Conservation (phyloP, 495 filamentous ascomycete species). For the Penicillium ucsense region DNA sequence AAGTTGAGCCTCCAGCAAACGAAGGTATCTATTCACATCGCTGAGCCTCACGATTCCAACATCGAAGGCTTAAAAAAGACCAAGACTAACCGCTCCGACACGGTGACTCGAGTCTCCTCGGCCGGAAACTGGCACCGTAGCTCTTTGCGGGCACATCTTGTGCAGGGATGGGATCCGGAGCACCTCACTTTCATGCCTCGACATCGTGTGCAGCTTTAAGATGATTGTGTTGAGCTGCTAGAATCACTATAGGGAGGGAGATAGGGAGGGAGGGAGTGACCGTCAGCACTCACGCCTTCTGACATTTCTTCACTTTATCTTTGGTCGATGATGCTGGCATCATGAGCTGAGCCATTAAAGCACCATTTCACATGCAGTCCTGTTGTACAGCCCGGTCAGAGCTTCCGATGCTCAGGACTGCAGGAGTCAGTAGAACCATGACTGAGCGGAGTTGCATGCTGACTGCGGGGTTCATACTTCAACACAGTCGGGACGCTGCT, state of each 20-base stretch:
- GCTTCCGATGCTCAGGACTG: no score
- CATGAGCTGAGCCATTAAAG: neutral
- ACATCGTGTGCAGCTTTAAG: conserved; percentile 23
- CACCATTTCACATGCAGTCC: no score
- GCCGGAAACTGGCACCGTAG: conserved; percentile 21
- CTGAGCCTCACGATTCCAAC: neutral
- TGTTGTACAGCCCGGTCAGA: no score
- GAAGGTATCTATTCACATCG: conserved; percentile 7
- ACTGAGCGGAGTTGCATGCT: neutral
- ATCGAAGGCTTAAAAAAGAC: neutral
- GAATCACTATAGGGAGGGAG: no score
- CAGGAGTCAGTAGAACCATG: neutral
- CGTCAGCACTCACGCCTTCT: conserved; percentile 12
- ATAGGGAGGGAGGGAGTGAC: no score
- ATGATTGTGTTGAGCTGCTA: no score
- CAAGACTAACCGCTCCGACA: conserved; percentile 20
- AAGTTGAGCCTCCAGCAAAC: conserved; percentile 5
- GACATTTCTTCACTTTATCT: conserved; percentile 15
- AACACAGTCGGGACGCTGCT: neutral
- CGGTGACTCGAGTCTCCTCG: conserved; percentile 21
- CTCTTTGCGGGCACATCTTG: conserved; percentile 23
- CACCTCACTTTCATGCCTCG: conserved; percentile 32
- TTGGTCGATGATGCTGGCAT: conserved; percentile 11
- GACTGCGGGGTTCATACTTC: neutral
- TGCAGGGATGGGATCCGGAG: conserved; percentile 24